These are phyloP conservation scores for Fraxinus greggii DNA, from an alignment of 305 asterid genomes.

Conservation along the genomic window DNA sequence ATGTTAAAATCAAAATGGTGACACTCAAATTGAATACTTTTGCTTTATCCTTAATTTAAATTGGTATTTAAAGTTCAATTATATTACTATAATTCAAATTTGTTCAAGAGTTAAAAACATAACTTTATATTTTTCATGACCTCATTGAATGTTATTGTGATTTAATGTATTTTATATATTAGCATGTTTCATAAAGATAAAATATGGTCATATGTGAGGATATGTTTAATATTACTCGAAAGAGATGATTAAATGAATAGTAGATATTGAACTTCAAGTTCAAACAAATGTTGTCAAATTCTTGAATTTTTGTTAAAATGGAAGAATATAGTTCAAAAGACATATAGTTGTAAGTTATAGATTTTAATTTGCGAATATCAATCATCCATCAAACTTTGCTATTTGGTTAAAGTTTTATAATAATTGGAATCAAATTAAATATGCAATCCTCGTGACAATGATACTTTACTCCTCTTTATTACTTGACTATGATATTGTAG, in stretches of 20 bases:
- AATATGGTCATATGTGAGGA: not conserved
- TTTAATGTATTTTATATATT: not conserved
- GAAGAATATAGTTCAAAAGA: too few species aligned
- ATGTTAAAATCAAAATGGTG: conserved; percentile 22
- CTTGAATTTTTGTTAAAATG: not conserved
- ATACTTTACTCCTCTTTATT: too few species aligned
- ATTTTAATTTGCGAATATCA: too few species aligned
- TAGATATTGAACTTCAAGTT: not conserved
- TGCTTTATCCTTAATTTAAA: conserved; percentile 13
- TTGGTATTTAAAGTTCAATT: not conserved
- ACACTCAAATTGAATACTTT: conserved; percentile 25
- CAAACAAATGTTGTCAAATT: not conserved
- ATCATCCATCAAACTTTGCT: too few species aligned
- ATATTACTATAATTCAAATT: not conserved
- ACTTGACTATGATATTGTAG: too few species aligned
- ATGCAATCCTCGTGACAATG: too few species aligned
- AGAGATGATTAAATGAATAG: not conserved
- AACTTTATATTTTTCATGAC: not conserved
- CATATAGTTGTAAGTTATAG: too few species aligned
- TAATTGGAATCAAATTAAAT: too few species aligned
- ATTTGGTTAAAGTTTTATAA: too few species aligned
- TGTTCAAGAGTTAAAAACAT: not conserved
- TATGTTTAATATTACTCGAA: too few species aligned
- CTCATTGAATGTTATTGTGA: not conserved
- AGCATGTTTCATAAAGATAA: not conserved